Conservation (phyloP, 306 rosid species). For the Acacia melanoxylon region DNA sequence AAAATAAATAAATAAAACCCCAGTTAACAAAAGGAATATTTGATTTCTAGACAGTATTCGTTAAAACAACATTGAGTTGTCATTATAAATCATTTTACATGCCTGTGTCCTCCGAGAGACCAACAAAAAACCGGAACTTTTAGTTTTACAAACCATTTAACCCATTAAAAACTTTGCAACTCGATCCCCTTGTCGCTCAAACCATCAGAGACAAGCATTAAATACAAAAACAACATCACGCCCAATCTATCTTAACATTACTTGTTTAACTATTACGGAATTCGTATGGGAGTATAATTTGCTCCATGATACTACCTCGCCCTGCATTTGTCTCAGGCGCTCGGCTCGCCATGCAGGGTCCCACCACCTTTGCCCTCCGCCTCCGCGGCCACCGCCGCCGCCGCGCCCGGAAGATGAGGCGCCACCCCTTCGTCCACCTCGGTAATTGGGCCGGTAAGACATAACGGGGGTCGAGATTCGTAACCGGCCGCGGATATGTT, state of each 20-base stretch:
- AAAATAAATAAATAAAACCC: background rate
- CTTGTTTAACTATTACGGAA: background rate
- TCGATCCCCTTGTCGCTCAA: background rate
- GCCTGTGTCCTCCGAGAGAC: too few species aligned
- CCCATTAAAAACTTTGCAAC: background rate
- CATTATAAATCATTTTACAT: background rate
- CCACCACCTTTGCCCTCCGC: constrained; percentile 96
- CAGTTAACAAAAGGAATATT: background rate
- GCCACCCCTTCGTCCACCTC: constrained; percentile 68
- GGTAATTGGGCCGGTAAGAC: constrained; percentile 79
- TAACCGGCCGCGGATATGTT: background rate
- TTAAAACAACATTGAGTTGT: background rate
- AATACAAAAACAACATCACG: background rate
- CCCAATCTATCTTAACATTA: background rate
- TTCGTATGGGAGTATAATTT: background rate
- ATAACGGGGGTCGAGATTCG: constrained; percentile 48
- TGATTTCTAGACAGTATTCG: background rate
- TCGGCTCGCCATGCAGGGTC: constrained; percentile 98
- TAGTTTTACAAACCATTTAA: background rate
- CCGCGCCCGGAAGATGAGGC: constrained; percentile 47
- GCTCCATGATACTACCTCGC: constrained; percentile 47
- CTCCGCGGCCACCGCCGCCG: constrained; percentile 62
- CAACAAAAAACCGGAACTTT: background rate
- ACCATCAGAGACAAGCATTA: background rate
- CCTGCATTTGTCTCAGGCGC: constrained; percentile 68